Evolutionary conservation across 768 basidiomycete species (phyloP).

Genomic region (Pleurotus sapidus): DNA sequence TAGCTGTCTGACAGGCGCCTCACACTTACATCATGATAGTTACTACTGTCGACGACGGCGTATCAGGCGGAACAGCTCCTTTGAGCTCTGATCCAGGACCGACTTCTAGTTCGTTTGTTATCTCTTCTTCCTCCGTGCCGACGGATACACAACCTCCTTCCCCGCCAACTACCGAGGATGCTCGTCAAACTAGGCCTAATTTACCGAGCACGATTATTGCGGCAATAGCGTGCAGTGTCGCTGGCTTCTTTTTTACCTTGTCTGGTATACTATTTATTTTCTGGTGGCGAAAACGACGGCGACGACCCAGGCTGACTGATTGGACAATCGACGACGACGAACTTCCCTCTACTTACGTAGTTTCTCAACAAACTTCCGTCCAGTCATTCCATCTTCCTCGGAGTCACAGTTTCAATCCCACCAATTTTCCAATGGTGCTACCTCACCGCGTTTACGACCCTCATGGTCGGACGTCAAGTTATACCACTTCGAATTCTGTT

Average conservation of each 20-base stretch:
- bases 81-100: background rate
- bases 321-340: conserved; percentile 4
- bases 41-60: background rate
- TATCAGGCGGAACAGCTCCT: background rate
- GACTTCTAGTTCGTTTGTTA: background rate
- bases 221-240: background rate
- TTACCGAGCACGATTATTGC: background rate
- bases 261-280: background rate
- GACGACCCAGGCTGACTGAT: background rate
- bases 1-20: background rate
- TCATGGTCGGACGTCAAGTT: background rate
- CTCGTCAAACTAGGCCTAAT: background rate
- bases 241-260: background rate
- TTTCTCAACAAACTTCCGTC: background rate
- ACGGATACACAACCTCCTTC: background rate
- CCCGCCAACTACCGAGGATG: background rate
- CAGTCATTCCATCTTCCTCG: background rate
- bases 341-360: background rate
- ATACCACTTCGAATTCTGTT: background rate
- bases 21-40: background rate
- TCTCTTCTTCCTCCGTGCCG: background rate
- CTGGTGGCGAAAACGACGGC: background rate
- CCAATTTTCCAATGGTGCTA: too few relatives aligned
- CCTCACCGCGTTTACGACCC: background rate
- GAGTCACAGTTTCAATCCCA: background rate